phyloP scores from a whole-genome alignment of 192 early-diverging fungal species.

The Pilobolus umbonatus region DNA sequence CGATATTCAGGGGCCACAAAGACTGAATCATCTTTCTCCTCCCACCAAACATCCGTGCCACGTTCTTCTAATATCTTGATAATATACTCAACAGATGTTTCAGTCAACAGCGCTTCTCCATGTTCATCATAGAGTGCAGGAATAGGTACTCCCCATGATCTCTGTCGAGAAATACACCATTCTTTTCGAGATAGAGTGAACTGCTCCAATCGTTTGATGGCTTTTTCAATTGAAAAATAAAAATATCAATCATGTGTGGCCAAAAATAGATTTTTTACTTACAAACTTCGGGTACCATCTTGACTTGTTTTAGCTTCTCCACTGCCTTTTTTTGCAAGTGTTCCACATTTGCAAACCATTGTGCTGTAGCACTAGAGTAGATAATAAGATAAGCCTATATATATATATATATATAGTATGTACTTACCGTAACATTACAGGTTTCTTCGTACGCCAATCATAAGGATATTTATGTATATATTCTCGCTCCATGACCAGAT shows the following conservation, averaged over 20 bases:
- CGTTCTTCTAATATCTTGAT: slow-evolving; percentile 49
- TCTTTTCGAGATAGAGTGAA: slow-evolving; percentile 67
- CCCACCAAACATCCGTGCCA: slow-evolving; percentile 74
- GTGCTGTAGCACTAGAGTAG: slow-evolving; percentile 61
- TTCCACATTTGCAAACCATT: slow-evolving; percentile 78
- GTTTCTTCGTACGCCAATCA: slow-evolving; percentile 81
- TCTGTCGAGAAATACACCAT: slow-evolving; percentile 83
- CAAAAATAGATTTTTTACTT: slow-evolving; percentile 2
- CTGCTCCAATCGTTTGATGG: slow-evolving; percentile 51
- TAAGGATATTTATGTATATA: slow-evolving; percentile 77
- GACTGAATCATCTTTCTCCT: slow-evolving; percentile 50
- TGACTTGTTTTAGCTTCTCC: slow-evolving; percentile 46
- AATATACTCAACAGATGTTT: slow-evolving; percentile 60
- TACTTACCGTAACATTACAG: slow-evolving; percentile 57
- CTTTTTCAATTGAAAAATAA: slow-evolving; percentile 14
- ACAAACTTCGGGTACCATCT: slow-evolving; percentile 56
- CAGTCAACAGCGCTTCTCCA: slow-evolving; percentile 60
- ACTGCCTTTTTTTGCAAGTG: slow-evolving; percentile 58
- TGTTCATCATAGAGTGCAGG: slow-evolving; percentile 68
- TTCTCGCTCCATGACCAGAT: slow-evolving; percentile 45
- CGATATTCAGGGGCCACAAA: slow-evolving; percentile 59
- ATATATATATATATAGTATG: not conserved
- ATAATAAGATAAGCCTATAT: not conserved
- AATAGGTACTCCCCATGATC: slow-evolving; percentile 80
- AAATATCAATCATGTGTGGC: not conserved